Evolutionary conservation across 306 rosid genomes (phyloP).

Genomic region (Castanea mollissima): DNA sequence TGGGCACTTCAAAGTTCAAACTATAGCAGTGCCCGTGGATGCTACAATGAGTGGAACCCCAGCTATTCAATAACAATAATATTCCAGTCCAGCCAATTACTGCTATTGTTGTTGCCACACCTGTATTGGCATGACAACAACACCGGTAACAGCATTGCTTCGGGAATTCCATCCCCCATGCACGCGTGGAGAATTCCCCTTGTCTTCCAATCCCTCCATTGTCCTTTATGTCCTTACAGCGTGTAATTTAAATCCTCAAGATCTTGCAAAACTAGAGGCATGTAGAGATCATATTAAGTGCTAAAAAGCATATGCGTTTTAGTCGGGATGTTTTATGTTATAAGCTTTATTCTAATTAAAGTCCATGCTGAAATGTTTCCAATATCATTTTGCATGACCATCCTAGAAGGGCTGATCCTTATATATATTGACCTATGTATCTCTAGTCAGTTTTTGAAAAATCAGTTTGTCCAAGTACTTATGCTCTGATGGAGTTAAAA

Average conservation of each 20-base stretch:
- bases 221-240: constrained; percentile 74
- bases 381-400: too few relatives aligned
- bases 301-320: too few relatives aligned
- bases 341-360: too few relatives aligned
- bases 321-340: too few relatives aligned
- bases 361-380: too few relatives aligned
- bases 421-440: too few relatives aligned
- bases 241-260: constrained; percentile 82
- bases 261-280: constrained; percentile 93
- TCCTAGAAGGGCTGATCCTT: too few relatives aligned
- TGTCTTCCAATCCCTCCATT: constrained; percentile 26
- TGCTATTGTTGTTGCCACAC: constrained; percentile 52
- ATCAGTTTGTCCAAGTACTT: too few relatives aligned
- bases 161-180: constrained; percentile 57
- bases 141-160: constrained; percentile 67
- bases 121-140: constrained; percentile 62
- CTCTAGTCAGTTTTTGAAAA: too few relatives aligned
- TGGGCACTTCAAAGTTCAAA: constrained; percentile 65
- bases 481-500: too few relatives aligned
- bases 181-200: too few relatives aligned
- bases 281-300: constrained; percentile 23
- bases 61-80: constrained; percentile 68
- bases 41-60: constrained; percentile 90
- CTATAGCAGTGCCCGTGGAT: constrained; percentile 91
- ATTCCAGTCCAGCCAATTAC: constrained; percentile 79